phyloP scores from a whole-genome alignment of 805 yeast species.

The Yamadazyma philogaea region DNA sequence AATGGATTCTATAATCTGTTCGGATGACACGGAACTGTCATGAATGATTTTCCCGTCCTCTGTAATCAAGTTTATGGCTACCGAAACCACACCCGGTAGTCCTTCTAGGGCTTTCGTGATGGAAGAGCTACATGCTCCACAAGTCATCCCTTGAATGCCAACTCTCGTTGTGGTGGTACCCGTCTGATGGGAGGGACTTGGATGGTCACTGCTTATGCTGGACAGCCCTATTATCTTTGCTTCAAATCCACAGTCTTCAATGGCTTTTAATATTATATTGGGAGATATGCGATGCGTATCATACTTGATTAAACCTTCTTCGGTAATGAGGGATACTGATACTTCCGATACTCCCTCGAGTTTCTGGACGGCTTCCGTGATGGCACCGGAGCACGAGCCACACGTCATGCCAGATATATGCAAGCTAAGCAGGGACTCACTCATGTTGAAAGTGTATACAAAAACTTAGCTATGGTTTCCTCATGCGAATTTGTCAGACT shows the following conservation, averaged over 20 bases:
- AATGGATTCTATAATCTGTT: constrained; percentile 18
- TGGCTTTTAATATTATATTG: constrained; percentile 17
- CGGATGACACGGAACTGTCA: constrained; percentile 19
- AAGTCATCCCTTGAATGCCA: constrained; percentile 42
- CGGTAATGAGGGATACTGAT: constrained; percentile 69
- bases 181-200: too few species aligned
- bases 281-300: constrained; percentile 18
- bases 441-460: not conserved
- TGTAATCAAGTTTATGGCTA: constrained; percentile 34
- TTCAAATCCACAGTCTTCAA: constrained; percentile 61
- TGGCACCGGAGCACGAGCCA: constrained; percentile 70
- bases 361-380: constrained; percentile 50
- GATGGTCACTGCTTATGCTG: too few species aligned
- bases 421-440: constrained; percentile 3
- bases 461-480: not conserved
- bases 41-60: constrained; percentile 32
- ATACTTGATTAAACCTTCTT: constrained; percentile 59
- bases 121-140: constrained; percentile 44
- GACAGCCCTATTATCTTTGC: too few species aligned
- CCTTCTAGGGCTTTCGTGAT: constrained; percentile 29
- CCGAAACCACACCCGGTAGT: constrained; percentile 23
- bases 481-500: constrained; percentile 1
- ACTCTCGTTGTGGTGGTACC: constrained; percentile 20
- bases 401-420: constrained; percentile 77
- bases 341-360: constrained; percentile 51